Evolutionary conservation across 2,329 filamentous ascomycete species (phyloP), one percentile per base, ranked within the genome.

Genomic region (Paraconiothyrium sp.): DNA sequence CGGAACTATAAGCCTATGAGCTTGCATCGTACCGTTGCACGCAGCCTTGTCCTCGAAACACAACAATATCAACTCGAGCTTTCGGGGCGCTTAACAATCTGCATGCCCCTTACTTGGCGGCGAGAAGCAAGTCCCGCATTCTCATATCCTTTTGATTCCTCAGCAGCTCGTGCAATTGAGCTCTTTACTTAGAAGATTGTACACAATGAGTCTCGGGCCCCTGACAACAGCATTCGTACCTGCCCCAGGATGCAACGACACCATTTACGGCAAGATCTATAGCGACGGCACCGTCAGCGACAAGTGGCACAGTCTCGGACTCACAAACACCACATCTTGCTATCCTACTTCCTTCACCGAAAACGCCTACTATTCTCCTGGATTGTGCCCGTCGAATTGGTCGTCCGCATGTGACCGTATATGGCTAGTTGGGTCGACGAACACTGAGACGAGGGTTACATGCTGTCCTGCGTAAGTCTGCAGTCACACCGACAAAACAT

Each of bases 251-350:
- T 54, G 51, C 51, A 44, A 44, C 16, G 51, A 54, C 24, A 44
- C 35, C 5, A 54, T 54, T 1, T 54, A 54, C n/a, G 51, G 51
- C 4, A 44, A 54, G 24, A 44, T 54, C 13, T 54, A 44, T 16
- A 44, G 37, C 14, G 7, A 8, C 1, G 39, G 37, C 4, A 54
- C 22, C 9, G 14, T 44, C 6, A 10, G 22, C 37, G 37, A 44
- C 9, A 54, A 43, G 14, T 54, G 22, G 14, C 39, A 43, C 27
- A 43, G 37, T 11, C 37, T 54, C 1, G 51, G 51, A 4, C 51
- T 32, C 6, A 44, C 51, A n/a, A 37, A 54, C 11, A 43, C 13
- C 9, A 30, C 6, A 32, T 44, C 22, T 1, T 54, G 51, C 51
- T 54, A 54, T 13, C 51, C 51, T 7, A 8, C 22, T 9, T 9